Base-by-base conservation (phyloP, 306 rosid species). In the Trichosanthes cucumerina region DNA sequence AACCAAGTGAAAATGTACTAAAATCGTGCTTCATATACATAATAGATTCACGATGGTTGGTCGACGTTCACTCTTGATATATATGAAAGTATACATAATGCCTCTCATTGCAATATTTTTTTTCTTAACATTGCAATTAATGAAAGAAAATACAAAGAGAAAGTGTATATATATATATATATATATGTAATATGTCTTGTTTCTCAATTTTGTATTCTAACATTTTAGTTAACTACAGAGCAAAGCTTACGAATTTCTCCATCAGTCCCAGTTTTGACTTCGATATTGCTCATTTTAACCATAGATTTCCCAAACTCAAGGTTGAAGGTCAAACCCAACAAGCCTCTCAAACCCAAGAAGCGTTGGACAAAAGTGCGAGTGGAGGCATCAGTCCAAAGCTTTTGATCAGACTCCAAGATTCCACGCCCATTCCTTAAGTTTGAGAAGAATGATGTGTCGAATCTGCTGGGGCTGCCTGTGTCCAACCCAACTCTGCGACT, bases 261-360 rank as follows among this genome's bases (percentile, higher is more conserved):
- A 6, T 76, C 21, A 34, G 34, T 54, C 0, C 79, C 79, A 21
- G 79, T 31, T 12, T 76, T 76, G 0, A 76, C 36, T 36, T 39
- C 79, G 19, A 76, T 54, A 4, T 76, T 76, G 6, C 79, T 21
- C 79, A 76, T 54, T 52, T 76, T 76, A 10, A 76, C 79, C 79
- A 76, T 76, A 4, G 79, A 54, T 21, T 3, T 54, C 0, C 66
- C 79, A 5, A 76, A 76, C 66, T 76, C 79, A 18, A 34, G 3
- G 9, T 54, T 54, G 43, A 76, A 76, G 66, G 50, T 76, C 13
- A 76, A 12, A 3, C 66, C 66, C 66, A 33, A 19, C 0, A 57
- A 1, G n/a, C 79, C 79, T 39, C 66, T 56, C 4, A 76, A 7
- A 21, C 79, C 79, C 34, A 76, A 6, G 62, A n/a, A 76, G 0